Conservation (phyloP, 192 early-diverging fungal genomes). For the Podila epicladia region DNA sequence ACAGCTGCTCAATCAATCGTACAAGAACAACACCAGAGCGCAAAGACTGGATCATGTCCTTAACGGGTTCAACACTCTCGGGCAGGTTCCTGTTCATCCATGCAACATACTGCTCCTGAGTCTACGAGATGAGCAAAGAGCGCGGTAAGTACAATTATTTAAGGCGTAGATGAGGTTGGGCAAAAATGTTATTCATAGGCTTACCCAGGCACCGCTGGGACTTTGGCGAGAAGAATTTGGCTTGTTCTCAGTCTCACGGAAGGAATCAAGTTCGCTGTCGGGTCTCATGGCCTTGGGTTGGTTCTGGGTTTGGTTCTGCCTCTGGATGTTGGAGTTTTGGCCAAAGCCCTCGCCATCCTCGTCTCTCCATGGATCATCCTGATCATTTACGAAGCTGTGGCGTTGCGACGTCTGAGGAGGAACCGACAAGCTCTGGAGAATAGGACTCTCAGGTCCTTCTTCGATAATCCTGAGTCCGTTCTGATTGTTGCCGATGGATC, state of each 20-base stretch:
- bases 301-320: slow-evolving; percentile 5
- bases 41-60: slow-evolving; percentile 56
- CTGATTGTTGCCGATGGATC: neutral
- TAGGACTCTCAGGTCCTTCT: neutral
- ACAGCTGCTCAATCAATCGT: slow-evolving; percentile 55
- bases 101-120: slow-evolving; percentile 52
- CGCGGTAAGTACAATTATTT: neutral
- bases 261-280: slow-evolving; percentile 36
- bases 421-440: neutral
- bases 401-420: slow-evolving; percentile 26
- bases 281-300: slow-evolving; percentile 19
- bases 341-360: slow-evolving; percentile 48
- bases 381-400: slow-evolving; percentile 39
- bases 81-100: slow-evolving; percentile 61
- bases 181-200: neutral
- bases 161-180: neutral
- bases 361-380: slow-evolving; percentile 51
- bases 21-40: slow-evolving; percentile 61
- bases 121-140: slow-evolving; percentile 12
- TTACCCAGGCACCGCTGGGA: slow-evolving; percentile 11
- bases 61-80: slow-evolving; percentile 39
- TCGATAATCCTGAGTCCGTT: neutral
- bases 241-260: neutral
- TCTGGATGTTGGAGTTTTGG: neutral
- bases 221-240: neutral